Percentiles rank a stretch among this genome's conserved stretches.
Evolutionary conservation across 2,329 filamentous ascomycete genomes (phyloP).

Genomic region (Penicillium sp.): DNA sequence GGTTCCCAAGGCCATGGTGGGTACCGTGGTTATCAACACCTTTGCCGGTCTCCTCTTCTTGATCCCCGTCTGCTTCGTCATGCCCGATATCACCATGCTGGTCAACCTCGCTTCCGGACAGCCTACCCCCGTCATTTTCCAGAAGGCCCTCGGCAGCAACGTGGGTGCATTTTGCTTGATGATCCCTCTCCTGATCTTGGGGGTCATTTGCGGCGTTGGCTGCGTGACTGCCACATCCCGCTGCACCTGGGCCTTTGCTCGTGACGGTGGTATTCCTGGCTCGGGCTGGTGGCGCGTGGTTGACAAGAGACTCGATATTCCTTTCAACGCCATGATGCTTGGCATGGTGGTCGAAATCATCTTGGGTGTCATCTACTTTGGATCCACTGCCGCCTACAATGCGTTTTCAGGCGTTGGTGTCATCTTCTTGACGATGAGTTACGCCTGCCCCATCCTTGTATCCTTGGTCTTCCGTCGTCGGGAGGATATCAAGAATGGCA

Average conservation of each 20-base stretch:
- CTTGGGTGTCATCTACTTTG: slow-evolving; percentile 75
- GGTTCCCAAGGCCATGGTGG: slow-evolving; percentile 67
- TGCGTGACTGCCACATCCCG: slow-evolving; percentile 69
- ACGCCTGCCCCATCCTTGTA: slow-evolving; percentile 65
- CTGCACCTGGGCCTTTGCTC: slow-evolving; percentile 71
- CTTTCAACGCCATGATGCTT: slow-evolving; percentile 66
- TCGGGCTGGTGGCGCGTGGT: slow-evolving; percentile 65
- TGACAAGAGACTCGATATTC: slow-evolving; percentile 64
- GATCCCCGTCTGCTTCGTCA: slow-evolving; percentile 70
- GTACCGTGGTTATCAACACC: slow-evolving; percentile 64
- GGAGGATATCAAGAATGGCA: slow-evolving; percentile 50
- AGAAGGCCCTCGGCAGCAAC: slow-evolving; percentile 67
- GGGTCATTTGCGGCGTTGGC: slow-evolving; percentile 70
- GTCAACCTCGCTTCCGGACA: slow-evolving; percentile 66
- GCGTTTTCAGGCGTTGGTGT: slow-evolving; percentile 78
- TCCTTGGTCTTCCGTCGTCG: slow-evolving; percentile 60
- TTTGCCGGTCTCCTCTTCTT: slow-evolving; percentile 66
- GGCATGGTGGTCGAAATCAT: slow-evolving; percentile 68
- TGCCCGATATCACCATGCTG: slow-evolving; percentile 64
- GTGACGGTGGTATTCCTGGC: slow-evolving; percentile 70
- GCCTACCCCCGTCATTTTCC: slow-evolving; percentile 72
- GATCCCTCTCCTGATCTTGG: slow-evolving; percentile 66
- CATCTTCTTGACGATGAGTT: slow-evolving; percentile 71
- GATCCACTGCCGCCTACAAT: slow-evolving; percentile 73
- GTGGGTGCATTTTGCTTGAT: slow-evolving; percentile 70